Evolutionary conservation across 176 grass and related monocot species (phyloP).

Genomic region (Cymbopogon citratus): DNA sequence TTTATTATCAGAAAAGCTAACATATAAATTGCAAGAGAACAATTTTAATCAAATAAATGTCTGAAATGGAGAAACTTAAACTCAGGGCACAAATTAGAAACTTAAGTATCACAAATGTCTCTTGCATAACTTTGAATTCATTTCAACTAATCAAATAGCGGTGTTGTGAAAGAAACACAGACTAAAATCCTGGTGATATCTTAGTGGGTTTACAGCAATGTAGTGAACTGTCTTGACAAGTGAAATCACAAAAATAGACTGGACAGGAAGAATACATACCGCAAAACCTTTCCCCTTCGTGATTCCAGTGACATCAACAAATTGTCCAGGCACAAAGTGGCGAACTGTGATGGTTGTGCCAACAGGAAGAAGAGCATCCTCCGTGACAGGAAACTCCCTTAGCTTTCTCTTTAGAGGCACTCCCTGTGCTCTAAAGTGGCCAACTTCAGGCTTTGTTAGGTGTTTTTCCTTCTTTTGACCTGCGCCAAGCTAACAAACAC

Average conservation of each 20-base stretch:
- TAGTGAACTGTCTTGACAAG: neutral
- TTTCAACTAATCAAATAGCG: conserved; percentile 7
- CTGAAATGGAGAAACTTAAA: neutral
- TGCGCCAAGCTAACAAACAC: conserved; percentile 67
- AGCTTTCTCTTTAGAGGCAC: conserved; percentile 91
- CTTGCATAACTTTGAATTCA: neutral
- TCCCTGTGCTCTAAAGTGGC: conserved; percentile 83
- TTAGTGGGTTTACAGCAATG: neutral
- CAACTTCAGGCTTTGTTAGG: conserved; percentile 81
- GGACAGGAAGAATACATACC: conserved; percentile 36
- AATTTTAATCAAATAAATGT: neutral
- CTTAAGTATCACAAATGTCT: neutral
- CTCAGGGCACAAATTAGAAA: neutral
- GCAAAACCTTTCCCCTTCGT: conserved; percentile 95
- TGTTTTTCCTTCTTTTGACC: conserved; percentile 99
- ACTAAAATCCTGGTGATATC: neutral
- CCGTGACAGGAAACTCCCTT: conserved; percentile 88
- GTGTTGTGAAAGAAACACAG: neutral
- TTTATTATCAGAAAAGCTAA: conserved; percentile 4
- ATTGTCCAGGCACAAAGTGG: conserved; percentile 94
- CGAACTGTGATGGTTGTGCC: conserved; percentile 76
- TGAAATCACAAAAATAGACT: neutral
- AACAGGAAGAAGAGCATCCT: conserved; percentile 92
- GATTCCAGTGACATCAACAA: conserved; percentile 85
- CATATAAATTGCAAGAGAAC: neutral